Evolutionary conservation across 2,329 filamentous ascomycete genomes (phyloP), one percentile per base, ranked within the genome.

Genomic region (Scorias spongiosa): DNA sequence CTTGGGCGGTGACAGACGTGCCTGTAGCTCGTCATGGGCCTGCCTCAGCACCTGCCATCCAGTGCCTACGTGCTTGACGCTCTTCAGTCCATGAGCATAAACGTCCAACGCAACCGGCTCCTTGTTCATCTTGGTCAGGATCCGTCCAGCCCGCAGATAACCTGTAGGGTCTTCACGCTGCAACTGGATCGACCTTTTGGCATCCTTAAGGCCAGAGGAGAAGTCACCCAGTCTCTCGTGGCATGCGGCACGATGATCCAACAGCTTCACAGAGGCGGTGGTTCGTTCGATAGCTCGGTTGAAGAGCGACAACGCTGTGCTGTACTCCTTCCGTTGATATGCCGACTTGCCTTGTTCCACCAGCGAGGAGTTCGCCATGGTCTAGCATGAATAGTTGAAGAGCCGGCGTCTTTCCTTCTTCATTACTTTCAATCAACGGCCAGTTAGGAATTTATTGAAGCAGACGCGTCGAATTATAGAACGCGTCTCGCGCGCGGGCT

Each of bases 71-170:
- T 60, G 54, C 9, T 66, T 60, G 15, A 78, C 62, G 39, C 62
- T 66, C 47, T 70, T 72, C 49, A 79, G 59, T n/a, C 72, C 76
- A 53, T 74, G 71, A 20, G 68, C 65, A 57, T 78, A 79, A 18
- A 78, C 68, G 10, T 69, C 66, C 10, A 74, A 52, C 5, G 76
- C 76, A 18, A 66, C 68, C n/a, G 68, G 64, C 2, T 61, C 56
- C 52, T 72, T 75, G 10, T 66, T 63, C 59, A 71, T 67, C 46
- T 66, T 66, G 41, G 65, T 55, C 10, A 71, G 55, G 7, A 68
- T 51, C 45, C 69, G 70, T 2, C 67, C 74, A 20, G 70, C 71
- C 43, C 74, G 70, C 26, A 78, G 55, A 54, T 79, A 78, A 8
- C 75, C 75, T 56, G 68, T 68, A n/a, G 70, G 64, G 57, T 76